Percentiles rank a stretch among this genome's conserved stretches.
These are phyloP conservation scores for Alternaria arborescens DNA, from an alignment of 2,329 filamentous ascomycete genomes.

Conservation along the genomic window DNA sequence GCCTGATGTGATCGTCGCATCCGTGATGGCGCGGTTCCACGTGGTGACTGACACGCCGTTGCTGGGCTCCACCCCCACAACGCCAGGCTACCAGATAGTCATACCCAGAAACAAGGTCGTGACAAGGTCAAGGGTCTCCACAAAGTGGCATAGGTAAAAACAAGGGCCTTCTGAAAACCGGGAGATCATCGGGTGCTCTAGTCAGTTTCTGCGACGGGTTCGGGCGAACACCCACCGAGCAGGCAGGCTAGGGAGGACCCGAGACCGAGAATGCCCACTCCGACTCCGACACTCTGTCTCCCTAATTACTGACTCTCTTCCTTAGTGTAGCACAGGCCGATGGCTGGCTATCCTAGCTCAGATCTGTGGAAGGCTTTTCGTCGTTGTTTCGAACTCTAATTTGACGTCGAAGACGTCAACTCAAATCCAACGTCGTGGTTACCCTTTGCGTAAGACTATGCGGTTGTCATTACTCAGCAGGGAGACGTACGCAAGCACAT, in stretches of 20 bases:
- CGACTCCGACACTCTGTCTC: constrained; percentile 6
- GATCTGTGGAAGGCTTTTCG: neutral
- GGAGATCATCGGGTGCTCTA: constrained; percentile 5
- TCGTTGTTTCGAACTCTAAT: constrained; percentile 6
- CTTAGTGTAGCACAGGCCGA: constrained; percentile 12
- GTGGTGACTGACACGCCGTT: constrained; percentile 10
- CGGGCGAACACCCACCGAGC: constrained; percentile 13
- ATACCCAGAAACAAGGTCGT: constrained; percentile 2
- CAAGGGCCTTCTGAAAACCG: constrained; percentile 10
- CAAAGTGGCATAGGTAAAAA: constrained; percentile 12
- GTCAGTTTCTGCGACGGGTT: constrained; percentile 10
- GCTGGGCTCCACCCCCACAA: constrained; percentile 6
- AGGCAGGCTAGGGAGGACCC: constrained; percentile 6
- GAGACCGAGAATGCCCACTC: constrained; percentile 1
- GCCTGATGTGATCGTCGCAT: constrained; percentile 5
- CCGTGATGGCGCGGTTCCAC: constrained; percentile 8
- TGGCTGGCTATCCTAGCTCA: constrained; percentile 10
- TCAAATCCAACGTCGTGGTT: neutral
- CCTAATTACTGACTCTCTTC: constrained; percentile 1
- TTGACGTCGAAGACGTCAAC: neutral
- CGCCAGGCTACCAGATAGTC: neutral
- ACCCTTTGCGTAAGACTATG: neutral
- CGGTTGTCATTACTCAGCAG: neutral
- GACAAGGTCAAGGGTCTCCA: constrained; percentile 8
- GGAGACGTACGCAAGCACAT: neutral